Evolutionary conservation across 1,139 yeast species (phyloP), one percentile per base, ranked within the genome.

Genomic region (Blastobotrys apis): DNA sequence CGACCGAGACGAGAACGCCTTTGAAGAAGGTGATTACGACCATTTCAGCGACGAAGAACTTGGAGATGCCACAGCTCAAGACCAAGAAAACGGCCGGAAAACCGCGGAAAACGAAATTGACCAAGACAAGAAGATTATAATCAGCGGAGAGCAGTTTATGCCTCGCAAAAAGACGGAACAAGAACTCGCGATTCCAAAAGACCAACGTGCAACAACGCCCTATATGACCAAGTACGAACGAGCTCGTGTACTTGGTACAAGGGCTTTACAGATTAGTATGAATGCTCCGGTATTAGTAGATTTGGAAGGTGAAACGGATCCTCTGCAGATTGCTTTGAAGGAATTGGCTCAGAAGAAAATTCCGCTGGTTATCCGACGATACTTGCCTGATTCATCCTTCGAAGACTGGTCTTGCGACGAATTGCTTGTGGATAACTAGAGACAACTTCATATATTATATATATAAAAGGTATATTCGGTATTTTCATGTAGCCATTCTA

Each of bases 341-440:
- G 99, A 92, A 66, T 75, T 92, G 54, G 78, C 95, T 1, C 97
- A 92, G 65, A 83, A 87, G 67, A 92, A 90, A 66, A 88, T 94
- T 47, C 99, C 98, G 1, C 74, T 92, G 60, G 95, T 94, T 39
- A 86, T 92, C 44, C 80, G 99, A 74, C 78, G 99, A 67, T 94
- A 88, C 64, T 75, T 92, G 58, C 98, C 99, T 1, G 98, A 94
- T 65, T 96, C 97, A 5, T 81, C 94, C 40, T 92, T 80, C 60
- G 99, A 92, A 68, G 99, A 92, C 65, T 92, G 98, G 98, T 95
- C 96, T 39, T 94, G 96, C 62, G 97, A 92, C 66, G 99, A 92
- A 69, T 77, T 92, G 61, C 88, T 92, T 63, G 86, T 88, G 50
- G 97, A 92, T 64, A 83, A 78, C 59, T 82, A 71, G 26, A 10